Evolutionary conservation across 495 filamentous ascomycete species (phyloP).

Genomic region (Penicillium bovifimosum): DNA sequence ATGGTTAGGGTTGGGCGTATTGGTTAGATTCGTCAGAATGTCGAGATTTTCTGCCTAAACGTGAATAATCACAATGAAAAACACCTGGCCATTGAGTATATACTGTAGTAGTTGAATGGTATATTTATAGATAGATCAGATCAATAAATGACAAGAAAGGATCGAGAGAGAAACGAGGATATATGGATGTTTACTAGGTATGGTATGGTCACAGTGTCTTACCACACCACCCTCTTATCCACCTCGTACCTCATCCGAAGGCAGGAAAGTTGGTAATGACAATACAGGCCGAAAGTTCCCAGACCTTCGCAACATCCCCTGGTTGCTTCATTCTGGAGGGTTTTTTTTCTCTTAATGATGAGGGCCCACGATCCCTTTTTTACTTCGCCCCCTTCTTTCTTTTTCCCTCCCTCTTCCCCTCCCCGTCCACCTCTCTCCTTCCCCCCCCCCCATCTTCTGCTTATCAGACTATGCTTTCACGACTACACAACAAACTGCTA

Average conservation of each 20-base stretch:
- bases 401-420: slow-evolving; percentile 18
- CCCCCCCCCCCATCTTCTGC: slow-evolving; percentile 12
- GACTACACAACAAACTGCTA: slow-evolving; percentile 2
- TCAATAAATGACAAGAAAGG: neutral
- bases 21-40: neutral
- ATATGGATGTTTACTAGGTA: neutral
- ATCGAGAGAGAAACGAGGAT: too few species aligned
- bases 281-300: neutral
- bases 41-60: neutral
- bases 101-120: too few species aligned
- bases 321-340: slow-evolving; percentile 4
- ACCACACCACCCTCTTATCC: neutral
- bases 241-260: too few species aligned
- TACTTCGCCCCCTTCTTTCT: slow-evolving; percentile 15
- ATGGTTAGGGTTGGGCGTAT: slow-evolving; percentile 13
- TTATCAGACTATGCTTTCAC: slow-evolving; percentile 8
- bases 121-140: too few species aligned
- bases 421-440: slow-evolving; percentile 9
- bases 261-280: neutral
- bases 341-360: neutral
- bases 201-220: neutral
- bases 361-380: slow-evolving; percentile 24
- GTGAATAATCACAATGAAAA: too few species aligned
- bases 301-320: slow-evolving; percentile 1
- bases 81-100: too few species aligned